Evolutionary conservation across 495 filamentous ascomycete genomes (phyloP).

Genomic region (Penicillium bovifimosum): DNA sequence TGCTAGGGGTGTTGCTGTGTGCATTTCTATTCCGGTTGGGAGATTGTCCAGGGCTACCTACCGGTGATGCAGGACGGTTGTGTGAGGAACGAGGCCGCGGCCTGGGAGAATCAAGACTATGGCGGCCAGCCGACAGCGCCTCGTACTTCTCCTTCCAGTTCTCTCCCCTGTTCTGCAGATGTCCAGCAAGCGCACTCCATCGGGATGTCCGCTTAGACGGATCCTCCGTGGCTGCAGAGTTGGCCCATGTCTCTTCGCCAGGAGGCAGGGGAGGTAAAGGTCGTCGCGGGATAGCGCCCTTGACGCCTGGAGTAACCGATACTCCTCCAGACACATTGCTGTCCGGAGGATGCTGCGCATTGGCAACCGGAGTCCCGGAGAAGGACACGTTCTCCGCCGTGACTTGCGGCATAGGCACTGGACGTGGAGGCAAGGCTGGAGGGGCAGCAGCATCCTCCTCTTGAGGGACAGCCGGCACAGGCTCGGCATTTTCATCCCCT

Average conservation of each 20-base stretch:
- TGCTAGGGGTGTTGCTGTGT: slow-evolving; percentile 1
- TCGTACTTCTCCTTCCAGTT: slow-evolving; percentile 24
- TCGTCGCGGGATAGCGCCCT: slow-evolving; percentile 12
- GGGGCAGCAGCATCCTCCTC: slow-evolving; percentile 6
- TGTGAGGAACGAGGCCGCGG: slow-evolving; percentile 31
- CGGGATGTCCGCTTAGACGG: slow-evolving; percentile 21
- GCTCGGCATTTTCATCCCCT: slow-evolving; percentile 2
- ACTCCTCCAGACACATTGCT: neutral
- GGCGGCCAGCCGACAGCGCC: slow-evolving; percentile 18
- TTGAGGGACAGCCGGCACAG: slow-evolving; percentile 14
- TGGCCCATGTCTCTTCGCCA: slow-evolving; percentile 17
- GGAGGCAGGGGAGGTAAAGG: slow-evolving; percentile 31
- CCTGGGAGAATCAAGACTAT: slow-evolving; percentile 33
- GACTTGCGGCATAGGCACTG: slow-evolving; percentile 13
- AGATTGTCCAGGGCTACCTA: slow-evolving; percentile 28
- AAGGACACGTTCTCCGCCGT: slow-evolving; percentile 24
- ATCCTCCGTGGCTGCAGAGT: slow-evolving; percentile 4
- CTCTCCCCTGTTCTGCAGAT: slow-evolving; percentile 20
- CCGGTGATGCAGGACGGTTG: slow-evolving; percentile 17
- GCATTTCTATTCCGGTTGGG: slow-evolving; percentile 14
- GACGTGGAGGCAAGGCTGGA: slow-evolving; percentile 15
- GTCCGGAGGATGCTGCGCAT: neutral
- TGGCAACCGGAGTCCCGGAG: slow-evolving; percentile 12
- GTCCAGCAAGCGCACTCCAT: slow-evolving; percentile 32
- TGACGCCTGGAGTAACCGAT: neutral